Evolutionary conservation across 352 stramenopile species (phyloP).

Genomic region (Pythium coloratum): DNA sequence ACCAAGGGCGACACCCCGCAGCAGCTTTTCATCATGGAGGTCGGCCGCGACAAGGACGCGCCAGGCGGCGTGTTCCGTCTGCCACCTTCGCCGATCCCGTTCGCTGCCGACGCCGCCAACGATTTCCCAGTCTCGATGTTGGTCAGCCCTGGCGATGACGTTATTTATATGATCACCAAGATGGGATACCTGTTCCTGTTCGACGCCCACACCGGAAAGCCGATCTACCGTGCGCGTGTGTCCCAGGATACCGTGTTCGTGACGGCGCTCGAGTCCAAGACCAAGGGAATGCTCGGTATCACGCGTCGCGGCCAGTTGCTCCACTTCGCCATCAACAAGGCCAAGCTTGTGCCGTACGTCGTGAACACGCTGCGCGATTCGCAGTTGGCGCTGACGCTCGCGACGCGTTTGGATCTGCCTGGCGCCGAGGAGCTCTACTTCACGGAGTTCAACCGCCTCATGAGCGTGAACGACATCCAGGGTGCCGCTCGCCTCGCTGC

Average conservation of each 20-base stretch:
- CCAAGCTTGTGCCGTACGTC: constrained; percentile 98
- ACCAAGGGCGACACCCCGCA: constrained; percentile 80
- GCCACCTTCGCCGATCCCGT: constrained; percentile 92
- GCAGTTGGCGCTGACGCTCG: constrained; percentile 94
- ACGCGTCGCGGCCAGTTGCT: constrained; percentile 97
- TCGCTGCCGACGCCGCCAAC: constrained; percentile 94
- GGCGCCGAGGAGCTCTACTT: constrained; percentile 99
- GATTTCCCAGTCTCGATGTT: constrained; percentile 99
- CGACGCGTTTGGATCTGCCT: constrained; percentile 95
- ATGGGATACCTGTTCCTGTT: constrained; percentile 99
- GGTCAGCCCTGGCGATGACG: constrained; percentile 88
- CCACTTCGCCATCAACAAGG: constrained; percentile 97
- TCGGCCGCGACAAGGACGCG: constrained; percentile 95
- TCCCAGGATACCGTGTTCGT: constrained; percentile 98
- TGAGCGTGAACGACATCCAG: constrained; percentile 82
- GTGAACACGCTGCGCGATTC: constrained; percentile 97
- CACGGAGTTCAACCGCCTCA: constrained; percentile 97
- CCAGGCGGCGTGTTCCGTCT: constrained; percentile 95
- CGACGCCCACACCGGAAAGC: constrained; percentile 98
- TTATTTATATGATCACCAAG: constrained; percentile 99
- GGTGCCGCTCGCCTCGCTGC: constrained; percentile 87
- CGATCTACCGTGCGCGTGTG: constrained; percentile 97
- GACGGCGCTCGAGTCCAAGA: constrained; percentile 88
- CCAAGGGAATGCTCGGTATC: constrained; percentile 97
- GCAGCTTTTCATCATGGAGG: constrained; percentile 98